These are phyloP conservation scores for Fusarium pseudonygamai DNA, from an alignment of 2,329 filamentous ascomycete genomes.

Conservation along the genomic window DNA sequence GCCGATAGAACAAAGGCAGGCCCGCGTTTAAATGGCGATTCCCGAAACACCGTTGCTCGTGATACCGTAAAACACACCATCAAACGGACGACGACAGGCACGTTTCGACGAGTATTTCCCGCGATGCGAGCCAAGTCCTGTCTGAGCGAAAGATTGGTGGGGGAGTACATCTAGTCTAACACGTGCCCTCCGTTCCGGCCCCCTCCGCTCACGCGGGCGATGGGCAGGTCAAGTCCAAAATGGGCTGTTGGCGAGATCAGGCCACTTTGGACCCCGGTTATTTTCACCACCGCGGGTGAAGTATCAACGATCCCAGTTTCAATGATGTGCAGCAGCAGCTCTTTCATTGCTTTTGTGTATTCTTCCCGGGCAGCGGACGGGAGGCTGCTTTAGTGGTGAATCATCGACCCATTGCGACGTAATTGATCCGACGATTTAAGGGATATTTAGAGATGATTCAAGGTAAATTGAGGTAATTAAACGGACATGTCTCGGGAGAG, in stretches of 20 bases:
- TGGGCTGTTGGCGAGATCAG: slow-evolving; percentile 42
- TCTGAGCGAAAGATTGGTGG: no score
- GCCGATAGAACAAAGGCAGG: not conserved
- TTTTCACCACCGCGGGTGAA: not conserved
- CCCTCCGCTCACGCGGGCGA: slow-evolving; percentile 40
- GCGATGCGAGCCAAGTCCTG: slow-evolving; percentile 23
- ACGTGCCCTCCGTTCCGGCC: slow-evolving; percentile 37
- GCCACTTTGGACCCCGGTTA: slow-evolving; percentile 28
- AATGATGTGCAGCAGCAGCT: slow-evolving; percentile 4
- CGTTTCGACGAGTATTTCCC: slow-evolving; percentile 41
- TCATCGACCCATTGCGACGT: slow-evolving; percentile 9
- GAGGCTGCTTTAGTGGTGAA: slow-evolving; percentile 5
- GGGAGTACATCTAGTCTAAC: slow-evolving; percentile 19
- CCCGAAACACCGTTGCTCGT: slow-evolving; percentile 9
- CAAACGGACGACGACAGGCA: slow-evolving; percentile 26
- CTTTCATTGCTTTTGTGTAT: not conserved
- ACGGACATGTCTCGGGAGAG: not conserved
- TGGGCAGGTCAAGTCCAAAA: slow-evolving; percentile 29
- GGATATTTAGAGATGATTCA: not conserved
- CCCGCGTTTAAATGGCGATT: slow-evolving; percentile 20
- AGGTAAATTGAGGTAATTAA: not conserved
- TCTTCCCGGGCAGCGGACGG: not conserved
- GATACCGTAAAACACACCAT: slow-evolving; percentile 31
- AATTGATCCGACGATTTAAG: not conserved
- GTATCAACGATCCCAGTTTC: not conserved